Percentiles rank a stretch among this genome's conserved stretches.
phyloP scores from a whole-genome alignment of 805 yeast species.

The Kodamaea laetipori region DNA sequence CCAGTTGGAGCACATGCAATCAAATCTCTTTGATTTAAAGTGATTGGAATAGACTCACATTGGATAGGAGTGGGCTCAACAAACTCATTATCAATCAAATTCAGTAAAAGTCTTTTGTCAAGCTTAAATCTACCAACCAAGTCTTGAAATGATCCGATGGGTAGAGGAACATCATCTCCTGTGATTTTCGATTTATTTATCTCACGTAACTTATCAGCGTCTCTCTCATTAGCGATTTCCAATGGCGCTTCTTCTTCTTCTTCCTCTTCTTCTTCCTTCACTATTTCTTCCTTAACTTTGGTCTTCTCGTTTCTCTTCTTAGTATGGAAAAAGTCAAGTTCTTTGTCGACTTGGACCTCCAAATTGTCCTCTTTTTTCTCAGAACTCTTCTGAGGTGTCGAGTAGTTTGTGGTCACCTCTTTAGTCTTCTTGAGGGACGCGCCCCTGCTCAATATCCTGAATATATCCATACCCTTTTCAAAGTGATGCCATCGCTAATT shows the following conservation, averaged over 20 bases:
- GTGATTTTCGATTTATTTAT: constrained; percentile 66
- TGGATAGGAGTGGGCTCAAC: constrained; percentile 92
- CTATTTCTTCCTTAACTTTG: constrained; percentile 21
- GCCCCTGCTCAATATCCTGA: constrained; percentile 81
- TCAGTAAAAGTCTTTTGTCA: constrained; percentile 57
- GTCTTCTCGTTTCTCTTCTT: constrained; percentile 41
- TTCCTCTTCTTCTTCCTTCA: constrained; percentile 25
- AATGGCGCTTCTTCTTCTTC: constrained; percentile 40
- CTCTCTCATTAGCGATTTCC: constrained; percentile 52
- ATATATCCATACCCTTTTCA: constrained; percentile 66
- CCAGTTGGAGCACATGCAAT: constrained; percentile 98
- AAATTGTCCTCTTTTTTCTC: constrained; percentile 40
- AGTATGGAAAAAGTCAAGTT: constrained; percentile 80
- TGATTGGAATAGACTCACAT: constrained; percentile 81
- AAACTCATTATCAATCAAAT: constrained; percentile 69
- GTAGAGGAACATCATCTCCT: constrained; percentile 87
- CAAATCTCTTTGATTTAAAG: constrained; percentile 70
- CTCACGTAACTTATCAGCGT: constrained; percentile 64
- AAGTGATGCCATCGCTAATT: constrained; percentile 13
- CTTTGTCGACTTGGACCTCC: constrained; percentile 59
- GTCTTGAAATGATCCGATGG: constrained; percentile 88
- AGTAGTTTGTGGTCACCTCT: constrained; percentile 44
- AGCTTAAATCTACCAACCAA: constrained; percentile 67
- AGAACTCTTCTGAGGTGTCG: constrained; percentile 29
- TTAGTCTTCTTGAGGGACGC: constrained; percentile 70